Percentiles rank a stretch among this genome's conserved stretches.
Evolutionary conservation across 2,329 filamentous ascomycete species (phyloP).

Genomic region (Colletotrichum karsti): DNA sequence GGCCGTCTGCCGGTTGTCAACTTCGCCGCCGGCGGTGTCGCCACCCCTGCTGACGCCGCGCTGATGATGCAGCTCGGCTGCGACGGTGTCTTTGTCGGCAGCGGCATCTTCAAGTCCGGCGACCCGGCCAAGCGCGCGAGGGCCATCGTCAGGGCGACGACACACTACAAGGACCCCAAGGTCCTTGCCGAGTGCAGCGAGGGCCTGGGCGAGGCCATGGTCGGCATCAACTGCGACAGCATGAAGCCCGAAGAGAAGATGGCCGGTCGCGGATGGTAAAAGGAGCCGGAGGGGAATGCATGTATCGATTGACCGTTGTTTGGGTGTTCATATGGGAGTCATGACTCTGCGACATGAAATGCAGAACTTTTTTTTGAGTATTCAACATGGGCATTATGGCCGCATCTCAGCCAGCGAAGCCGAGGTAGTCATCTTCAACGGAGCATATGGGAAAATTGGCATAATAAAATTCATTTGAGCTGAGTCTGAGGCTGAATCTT

Average conservation of each 20-base stretch:
- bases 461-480: constrained; percentile 15
- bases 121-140: constrained; percentile 89
- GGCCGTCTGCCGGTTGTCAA: constrained; percentile 94
- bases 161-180: constrained; percentile 87
- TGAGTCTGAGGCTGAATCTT: neutral
- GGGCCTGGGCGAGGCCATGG: constrained; percentile 97
- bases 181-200: constrained; percentile 87
- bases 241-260: constrained; percentile 85
- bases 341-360: constrained; percentile 28
- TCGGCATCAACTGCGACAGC: constrained; percentile 86
- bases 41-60: constrained; percentile 96
- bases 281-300: neutral
- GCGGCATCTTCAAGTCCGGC: constrained; percentile 96
- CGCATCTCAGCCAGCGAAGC: constrained; percentile 12
- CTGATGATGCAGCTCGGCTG: constrained; percentile 99
- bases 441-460: constrained; percentile 9
- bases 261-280: constrained; percentile 84
- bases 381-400: constrained; percentile 23
- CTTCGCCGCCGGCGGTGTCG: constrained; percentile 98
- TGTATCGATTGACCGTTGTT: neutral
- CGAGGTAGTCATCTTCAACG: constrained; percentile 1
- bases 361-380: constrained; percentile 1
- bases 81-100: constrained; percentile 97
- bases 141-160: constrained; percentile 94
- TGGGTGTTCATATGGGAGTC: constrained; percentile 16